phyloP scores from a whole-genome alignment of 2,329 filamentous ascomycete genomes.

The Trichophyton verrucosum region DNA sequence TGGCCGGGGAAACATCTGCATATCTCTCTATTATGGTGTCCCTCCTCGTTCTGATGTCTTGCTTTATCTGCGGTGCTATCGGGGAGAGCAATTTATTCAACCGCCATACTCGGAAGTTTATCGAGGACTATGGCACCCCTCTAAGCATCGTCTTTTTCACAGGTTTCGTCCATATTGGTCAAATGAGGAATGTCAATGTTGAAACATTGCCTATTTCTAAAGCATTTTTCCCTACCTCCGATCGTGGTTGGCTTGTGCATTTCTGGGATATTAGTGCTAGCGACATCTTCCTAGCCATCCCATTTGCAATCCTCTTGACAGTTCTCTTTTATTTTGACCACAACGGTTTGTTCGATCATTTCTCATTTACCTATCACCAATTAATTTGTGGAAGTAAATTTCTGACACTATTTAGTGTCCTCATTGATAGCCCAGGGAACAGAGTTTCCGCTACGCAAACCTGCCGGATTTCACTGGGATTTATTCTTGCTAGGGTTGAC shows the following conservation, averaged over 20 bases:
- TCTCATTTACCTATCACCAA: background rate
- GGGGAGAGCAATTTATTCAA: slow-evolving; percentile 61
- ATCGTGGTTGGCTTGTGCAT: slow-evolving; percentile 62
- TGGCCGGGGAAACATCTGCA: slow-evolving; percentile 46
- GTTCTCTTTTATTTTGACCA: slow-evolving; percentile 85
- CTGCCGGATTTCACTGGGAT: slow-evolving; percentile 78
- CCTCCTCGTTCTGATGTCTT: slow-evolving; percentile 63
- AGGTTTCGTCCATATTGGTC: slow-evolving; percentile 74
- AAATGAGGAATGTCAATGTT: slow-evolving; percentile 59
- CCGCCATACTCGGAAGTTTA: slow-evolving; percentile 63
- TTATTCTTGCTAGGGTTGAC: slow-evolving; percentile 68
- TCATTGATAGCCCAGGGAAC: slow-evolving; percentile 73
- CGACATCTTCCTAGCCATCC: slow-evolving; percentile 73
- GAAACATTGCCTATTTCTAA: slow-evolving; percentile 61
- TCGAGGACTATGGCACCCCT: slow-evolving; percentile 82
- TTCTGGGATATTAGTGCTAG: slow-evolving; percentile 66
- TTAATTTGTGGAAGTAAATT: background rate
- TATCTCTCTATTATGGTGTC: slow-evolving; percentile 69
- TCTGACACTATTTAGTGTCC: slow-evolving; percentile 44
- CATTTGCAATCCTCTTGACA: slow-evolving; percentile 71
- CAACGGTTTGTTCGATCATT: slow-evolving; percentile 46
- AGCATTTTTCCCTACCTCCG: slow-evolving; percentile 65
- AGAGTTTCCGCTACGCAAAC: slow-evolving; percentile 68
- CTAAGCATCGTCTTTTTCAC: slow-evolving; percentile 78
- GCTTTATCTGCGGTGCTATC: slow-evolving; percentile 60